Percentiles rank a stretch among this genome's conserved stretches.
These are phyloP conservation scores for Keqinozyma sinolaborantium DNA, from an alignment of 1,139 yeast species.

Conservation along the genomic window DNA sequence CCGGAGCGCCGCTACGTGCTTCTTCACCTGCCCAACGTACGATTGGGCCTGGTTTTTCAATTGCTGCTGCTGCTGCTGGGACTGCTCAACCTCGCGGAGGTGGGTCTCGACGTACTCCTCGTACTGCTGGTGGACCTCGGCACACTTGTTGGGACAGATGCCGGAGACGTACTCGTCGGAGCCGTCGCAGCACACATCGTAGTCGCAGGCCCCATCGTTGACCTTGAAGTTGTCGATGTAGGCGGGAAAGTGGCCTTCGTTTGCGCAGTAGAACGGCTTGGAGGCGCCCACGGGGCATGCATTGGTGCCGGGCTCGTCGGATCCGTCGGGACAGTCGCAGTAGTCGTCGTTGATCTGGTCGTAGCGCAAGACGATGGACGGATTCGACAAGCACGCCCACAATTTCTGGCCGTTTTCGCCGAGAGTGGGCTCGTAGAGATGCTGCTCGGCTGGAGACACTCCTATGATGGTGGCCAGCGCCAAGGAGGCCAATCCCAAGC, in stretches of 20 bases:
- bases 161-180: slow-evolving; percentile 65
- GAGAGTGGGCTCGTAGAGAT: slow-evolving; percentile 50
- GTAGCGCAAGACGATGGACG: slow-evolving; percentile 55
- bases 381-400: slow-evolving; percentile 71
- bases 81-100: slow-evolving; percentile 15
- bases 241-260: slow-evolving; percentile 62
- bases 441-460: slow-evolving; percentile 35
- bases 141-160: slow-evolving; percentile 59
- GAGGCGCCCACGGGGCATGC: slow-evolving; percentile 57
- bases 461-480: slow-evolving; percentile 16
- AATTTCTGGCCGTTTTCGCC: slow-evolving; percentile 26
- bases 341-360: slow-evolving; percentile 79
- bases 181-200: slow-evolving; percentile 89
- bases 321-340: slow-evolving; percentile 98
- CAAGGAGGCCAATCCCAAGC: background rate
- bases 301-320: slow-evolving; percentile 94
- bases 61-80: slow-evolving; percentile 18
- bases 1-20: slow-evolving; percentile 16
- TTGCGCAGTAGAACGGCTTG: slow-evolving; percentile 68
- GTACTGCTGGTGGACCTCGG: slow-evolving; percentile 35
- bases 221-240: slow-evolving; percentile 62
- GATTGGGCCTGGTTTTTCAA: slow-evolving; percentile 25
- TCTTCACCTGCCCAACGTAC: slow-evolving; percentile 17
- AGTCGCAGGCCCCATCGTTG: slow-evolving; percentile 92
- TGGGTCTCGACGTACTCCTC: slow-evolving; percentile 14